Base-by-base conservation (phyloP, 139 green algal genomes). In the Mychonastes homosphaera region DNA sequence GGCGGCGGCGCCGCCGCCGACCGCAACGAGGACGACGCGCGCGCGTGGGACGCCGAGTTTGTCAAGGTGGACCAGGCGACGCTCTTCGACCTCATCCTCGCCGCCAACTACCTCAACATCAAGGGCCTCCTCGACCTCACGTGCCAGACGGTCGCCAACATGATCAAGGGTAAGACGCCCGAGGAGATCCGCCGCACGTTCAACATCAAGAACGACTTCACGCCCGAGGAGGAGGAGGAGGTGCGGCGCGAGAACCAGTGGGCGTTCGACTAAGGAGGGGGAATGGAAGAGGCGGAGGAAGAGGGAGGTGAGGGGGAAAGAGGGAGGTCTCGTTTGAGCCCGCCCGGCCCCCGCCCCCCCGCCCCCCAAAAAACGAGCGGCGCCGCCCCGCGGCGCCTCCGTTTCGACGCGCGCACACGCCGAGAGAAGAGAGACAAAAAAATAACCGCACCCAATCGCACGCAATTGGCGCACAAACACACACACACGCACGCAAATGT, bases 91-190 rank as follows among this genome's bases (percentile, higher is more conserved):
- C 79, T 99, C n/a, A 99, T 99, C 50, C 57, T 99, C 79, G 93
- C 93, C 0, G 93, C 93, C 27, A 99, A 99, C 75, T 99, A 99
- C 76, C 73, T 99, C 7, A 98, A 99, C 83, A 99, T 99, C 75
- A 98, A 98, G 78, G 58, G 64, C 15, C 75, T 99, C 54, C 76
- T 99, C 49, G 93, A 99, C 67, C 77, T 98, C 13, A 95, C 88
- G 0, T 99, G 93, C 78, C 76, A 91, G 38, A 96, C 91, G 12
- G 93, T 99, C 6, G 93, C 93, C 8, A 90, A 94, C 76, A 96
- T 96, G 89, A 97, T 97, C 72, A 96, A 93, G 66, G 88, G 74
- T 74, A 83, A 83, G 62, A 78, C 72, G 1, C 72, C 72, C 2
- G 71, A 83, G 68, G 92, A 98, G 78, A 98, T 98, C 67, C 79